phyloP scores from a whole-genome alignment of 345 rosid genomes.

The Gossypium ekmanianum region DNA sequence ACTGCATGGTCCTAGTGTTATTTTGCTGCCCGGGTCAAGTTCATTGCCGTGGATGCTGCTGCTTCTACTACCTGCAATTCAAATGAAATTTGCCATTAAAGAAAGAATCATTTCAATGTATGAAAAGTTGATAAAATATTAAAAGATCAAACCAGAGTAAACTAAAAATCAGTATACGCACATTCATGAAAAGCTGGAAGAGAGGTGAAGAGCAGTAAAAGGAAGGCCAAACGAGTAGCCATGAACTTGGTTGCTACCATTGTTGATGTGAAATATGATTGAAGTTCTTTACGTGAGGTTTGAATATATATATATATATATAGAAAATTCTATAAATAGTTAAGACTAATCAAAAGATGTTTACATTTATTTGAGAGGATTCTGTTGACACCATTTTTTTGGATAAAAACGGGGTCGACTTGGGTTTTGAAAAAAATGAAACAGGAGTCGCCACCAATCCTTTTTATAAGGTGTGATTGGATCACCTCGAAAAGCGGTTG shows the following conservation, averaged over 20 bases:
- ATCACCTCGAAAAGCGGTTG: too few relatives aligned
- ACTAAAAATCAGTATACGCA: neutral
- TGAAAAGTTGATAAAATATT: neutral
- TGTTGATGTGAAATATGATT: neutral
- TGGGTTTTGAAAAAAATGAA: too few relatives aligned
- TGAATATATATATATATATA: too few relatives aligned
- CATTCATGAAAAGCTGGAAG: neutral
- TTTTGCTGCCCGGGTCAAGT: neutral
- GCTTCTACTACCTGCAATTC: conserved; percentile 2
- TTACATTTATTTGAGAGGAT: neutral
- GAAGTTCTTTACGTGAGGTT: neutral
- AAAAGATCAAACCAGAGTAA: too few relatives aligned
- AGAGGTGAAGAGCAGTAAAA: neutral
- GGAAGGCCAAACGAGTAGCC: neutral
- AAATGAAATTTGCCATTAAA: neutral
- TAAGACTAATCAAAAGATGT: neutral
- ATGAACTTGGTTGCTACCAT: neutral
- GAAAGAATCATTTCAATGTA: neutral
- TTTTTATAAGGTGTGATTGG: too few relatives aligned
- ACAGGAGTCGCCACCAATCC: too few relatives aligned
- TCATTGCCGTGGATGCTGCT: neutral
- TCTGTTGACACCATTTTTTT: too few relatives aligned
- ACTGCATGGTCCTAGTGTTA: neutral
- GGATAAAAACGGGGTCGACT: too few relatives aligned
- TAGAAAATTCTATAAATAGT: neutral